phyloP scores from a whole-genome alignment of 2,329 filamentous ascomycete genomes.

The Penicillium capsulatum region DNA sequence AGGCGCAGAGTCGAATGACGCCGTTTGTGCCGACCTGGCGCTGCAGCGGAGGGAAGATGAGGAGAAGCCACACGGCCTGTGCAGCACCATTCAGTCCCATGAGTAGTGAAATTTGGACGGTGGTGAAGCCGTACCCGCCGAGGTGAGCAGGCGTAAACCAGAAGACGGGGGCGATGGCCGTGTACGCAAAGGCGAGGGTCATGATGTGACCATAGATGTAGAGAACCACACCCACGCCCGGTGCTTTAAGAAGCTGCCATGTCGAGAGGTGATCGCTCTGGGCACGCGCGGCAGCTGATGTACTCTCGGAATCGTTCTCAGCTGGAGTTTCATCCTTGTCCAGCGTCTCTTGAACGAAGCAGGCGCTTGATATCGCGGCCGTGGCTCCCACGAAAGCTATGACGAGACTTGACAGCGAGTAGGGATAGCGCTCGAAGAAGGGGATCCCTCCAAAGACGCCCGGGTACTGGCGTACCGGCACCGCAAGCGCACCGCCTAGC shows the following conservation, averaged over 20 bases:
- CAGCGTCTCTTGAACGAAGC: constrained; percentile 50
- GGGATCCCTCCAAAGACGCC: constrained; percentile 50
- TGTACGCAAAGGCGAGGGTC: constrained; percentile 63
- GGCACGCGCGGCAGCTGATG: neutral
- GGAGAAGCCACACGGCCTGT: constrained; percentile 67
- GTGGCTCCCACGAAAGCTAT: constrained; percentile 53
- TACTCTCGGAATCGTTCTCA: constrained; percentile 1
- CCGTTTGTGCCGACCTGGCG: constrained; percentile 61
- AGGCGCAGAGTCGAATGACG: constrained; percentile 57
- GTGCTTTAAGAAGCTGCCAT: constrained; percentile 54
- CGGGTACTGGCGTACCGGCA: constrained; percentile 63
- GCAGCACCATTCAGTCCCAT: constrained; percentile 61
- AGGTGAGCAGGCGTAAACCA: constrained; percentile 46
- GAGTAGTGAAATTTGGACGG: constrained; percentile 62
- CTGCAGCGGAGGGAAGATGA: constrained; percentile 67
- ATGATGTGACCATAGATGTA: constrained; percentile 63
- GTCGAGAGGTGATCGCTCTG: constrained; percentile 19
- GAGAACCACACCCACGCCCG: constrained; percentile 63
- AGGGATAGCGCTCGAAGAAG: constrained; percentile 63
- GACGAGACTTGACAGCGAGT: constrained; percentile 60
- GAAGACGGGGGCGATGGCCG: constrained; percentile 40
- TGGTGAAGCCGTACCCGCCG: constrained; percentile 63
- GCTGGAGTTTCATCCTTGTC: constrained; percentile 45
- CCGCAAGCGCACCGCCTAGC: constrained; percentile 60
- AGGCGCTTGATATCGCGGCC: constrained; percentile 47